Base-by-base conservation (phyloP, 2,329 filamentous ascomycete genomes). In the Scytalidium lignicola region DNA sequence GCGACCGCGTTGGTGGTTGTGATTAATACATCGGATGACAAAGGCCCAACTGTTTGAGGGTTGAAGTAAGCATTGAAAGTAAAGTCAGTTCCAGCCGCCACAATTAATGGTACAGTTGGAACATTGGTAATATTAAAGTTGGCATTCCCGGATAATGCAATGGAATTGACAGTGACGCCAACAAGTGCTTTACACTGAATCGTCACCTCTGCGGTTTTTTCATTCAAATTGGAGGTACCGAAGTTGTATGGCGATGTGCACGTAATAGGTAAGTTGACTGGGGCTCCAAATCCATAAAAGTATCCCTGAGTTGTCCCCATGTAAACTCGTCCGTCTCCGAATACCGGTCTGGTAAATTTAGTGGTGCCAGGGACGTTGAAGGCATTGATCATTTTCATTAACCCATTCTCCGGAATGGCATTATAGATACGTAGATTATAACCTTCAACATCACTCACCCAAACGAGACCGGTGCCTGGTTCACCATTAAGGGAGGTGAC, bases 331-430 rank as follows among this genome's bases (percentile, higher is more conserved):
- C 75, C 77, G 49, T 82, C 70, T 6, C 79, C 79, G 49, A 82
- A 82, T 2, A 79, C 76, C 1, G 79, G 75, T 2, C 78, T 70
- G 2, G 73, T 74, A 53, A 82, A 82, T 62, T 82, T 82, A 42
- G 70, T 75, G 3, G 74, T 70, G 0, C 74, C 75, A 0, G 71
- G 67, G 12, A 80, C 68, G 21, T 73, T 73, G 54, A 80, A 79
- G 1, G 69, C 69, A 26, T 74, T 72, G 53, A 81, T 69, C 46
- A 75, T 63, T 1, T 66, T 73, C 43, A 82, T 59, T 1, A 62
- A 51, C 0, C 73, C 74, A 20, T 73, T 69, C 8, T 68, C 62
- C 0, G 76, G 79, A 1, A 79, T 62, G 0, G 77, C 73, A 19
- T 78, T 70, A 55, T 79, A 80, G 28, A 79, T 70, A 18, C 74